Base-by-base conservation (phyloP, 2,329 filamentous ascomycete genomes). In the Aspergillus udagawae region DNA sequence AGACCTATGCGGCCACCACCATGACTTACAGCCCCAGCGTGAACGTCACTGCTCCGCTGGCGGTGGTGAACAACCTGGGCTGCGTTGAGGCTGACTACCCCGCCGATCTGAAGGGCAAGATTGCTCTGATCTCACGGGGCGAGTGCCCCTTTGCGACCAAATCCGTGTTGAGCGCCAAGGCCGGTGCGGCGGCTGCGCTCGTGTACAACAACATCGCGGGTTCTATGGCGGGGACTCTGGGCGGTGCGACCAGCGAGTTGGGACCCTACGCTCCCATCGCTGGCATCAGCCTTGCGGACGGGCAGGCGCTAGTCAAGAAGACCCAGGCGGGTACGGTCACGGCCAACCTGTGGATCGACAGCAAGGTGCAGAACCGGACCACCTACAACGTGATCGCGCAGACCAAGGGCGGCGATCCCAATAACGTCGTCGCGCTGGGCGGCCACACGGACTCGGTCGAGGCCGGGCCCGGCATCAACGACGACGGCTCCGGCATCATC, bases 161-260 rank as follows among this genome's bases (percentile, higher is more conserved):
- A 77, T 87, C 87, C 1, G 81, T 80, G 53, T 76, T 83, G 14
- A 89, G 90, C 5, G 87, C 86, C 45, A 80, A 78, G 51, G 88
- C 88, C 1, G 88, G 89, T 21, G 90, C 90, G 4, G 72, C 84
- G 3, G 90, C 86, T 1, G 88, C 86, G 0, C 75, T 94, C 14
- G 80, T 94, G 51, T 92, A 90, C 75, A 91, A 93, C 77, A 88
- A 86, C 63, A 84, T 85, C 2, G 74, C 81, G 1, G 88, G 84
- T 1, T 71, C 75, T 3, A 74, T 91, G 0, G 80, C 82, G 52
- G 90, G 89, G 44, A 92, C 89, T 1, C 79, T 94, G 3, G 89
- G 87, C 10, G 79, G 76, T 0, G 85, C 86, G 0, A 56, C 57
- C 9, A 76, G 80, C 10, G 66, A 85, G 47, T 82, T 55, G 20